Percentiles rank a stretch among this genome's conserved stretches.
Conservation (phyloP, 345 rosid species). For the Murraya koenigii region DNA sequence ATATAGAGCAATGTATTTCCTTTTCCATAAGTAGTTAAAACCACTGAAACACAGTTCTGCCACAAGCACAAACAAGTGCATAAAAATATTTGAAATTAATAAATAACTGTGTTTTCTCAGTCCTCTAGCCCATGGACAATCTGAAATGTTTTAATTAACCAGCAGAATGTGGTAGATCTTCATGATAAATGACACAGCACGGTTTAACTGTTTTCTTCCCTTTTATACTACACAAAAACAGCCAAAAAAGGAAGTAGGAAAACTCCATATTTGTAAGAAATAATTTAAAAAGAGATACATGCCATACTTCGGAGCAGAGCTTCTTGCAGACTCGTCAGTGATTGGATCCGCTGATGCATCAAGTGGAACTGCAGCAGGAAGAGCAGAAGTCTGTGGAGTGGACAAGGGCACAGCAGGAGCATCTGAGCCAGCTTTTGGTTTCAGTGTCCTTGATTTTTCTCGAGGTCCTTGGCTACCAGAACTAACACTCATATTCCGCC, state of each 20-base stretch:
- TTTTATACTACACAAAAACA: not conserved
- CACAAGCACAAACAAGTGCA: not conserved
- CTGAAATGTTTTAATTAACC: not conserved
- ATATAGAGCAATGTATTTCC: not conserved
- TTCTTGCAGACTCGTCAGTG: conserved; percentile 29
- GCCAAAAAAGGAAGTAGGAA: not conserved
- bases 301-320: conserved; percentile 40
- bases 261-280: not conserved
- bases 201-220: not conserved
- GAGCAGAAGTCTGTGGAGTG: conserved; percentile 15
- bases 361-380: conserved; percentile 22
- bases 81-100: not conserved
- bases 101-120: not conserved
- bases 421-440: conserved; percentile 44
- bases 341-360: conserved; percentile 25
- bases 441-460: conserved; percentile 54
- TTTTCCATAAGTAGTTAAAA: not conserved
- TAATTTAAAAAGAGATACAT: not conserved
- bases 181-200: not conserved
- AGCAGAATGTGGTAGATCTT: not conserved
- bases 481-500: conserved; percentile 83
- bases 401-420: conserved; percentile 19
- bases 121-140: not conserved
- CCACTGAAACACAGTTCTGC: not conserved
- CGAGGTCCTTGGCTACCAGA: conserved; percentile 47